These are phyloP conservation scores for Penicillium waksmanii DNA, from an alignment of 495 filamentous ascomycete species.

Conservation along the genomic window DNA sequence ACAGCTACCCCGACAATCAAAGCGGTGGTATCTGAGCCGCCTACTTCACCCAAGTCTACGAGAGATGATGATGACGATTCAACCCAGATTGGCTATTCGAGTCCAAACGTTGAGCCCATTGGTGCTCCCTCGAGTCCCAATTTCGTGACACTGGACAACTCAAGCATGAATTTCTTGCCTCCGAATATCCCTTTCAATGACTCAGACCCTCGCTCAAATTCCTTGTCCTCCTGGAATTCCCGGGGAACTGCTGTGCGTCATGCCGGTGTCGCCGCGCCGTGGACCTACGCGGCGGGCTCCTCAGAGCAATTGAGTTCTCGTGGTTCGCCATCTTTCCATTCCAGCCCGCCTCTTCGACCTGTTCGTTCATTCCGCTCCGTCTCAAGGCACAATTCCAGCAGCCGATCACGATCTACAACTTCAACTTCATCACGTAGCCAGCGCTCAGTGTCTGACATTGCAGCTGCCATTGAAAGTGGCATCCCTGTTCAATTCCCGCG, in stretches of 20 bases:
- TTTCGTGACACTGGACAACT: conserved; percentile 47
- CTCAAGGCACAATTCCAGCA: conserved; percentile 35
- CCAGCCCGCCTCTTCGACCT: conserved; percentile 41
- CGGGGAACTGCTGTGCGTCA: conserved; percentile 54
- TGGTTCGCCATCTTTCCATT: conserved; percentile 41
- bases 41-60: conserved; percentile 26
- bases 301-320: conserved; percentile 42
- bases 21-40: conserved; percentile 38
- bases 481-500: conserved; percentile 53
- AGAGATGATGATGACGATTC: conserved; percentile 21
- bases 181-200: conserved; percentile 41
- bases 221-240: conserved; percentile 52
- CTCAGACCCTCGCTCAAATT: conserved; percentile 45
- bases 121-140: conserved; percentile 52
- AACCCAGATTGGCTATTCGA: conserved; percentile 38
- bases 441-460: conserved; percentile 42
- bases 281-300: conserved; percentile 41
- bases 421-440: conserved; percentile 41
- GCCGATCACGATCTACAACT: conserved; percentile 42
- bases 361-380: conserved; percentile 36
- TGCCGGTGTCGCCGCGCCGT: conserved; percentile 37
- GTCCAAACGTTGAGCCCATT: conserved; percentile 48
- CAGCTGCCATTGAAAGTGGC: conserved; percentile 44
- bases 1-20: conserved; percentile 48
- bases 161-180: conserved; percentile 46